Evolutionary conservation across 257 asterid species (phyloP).

Genomic region (Salvia miltiorrhiza): DNA sequence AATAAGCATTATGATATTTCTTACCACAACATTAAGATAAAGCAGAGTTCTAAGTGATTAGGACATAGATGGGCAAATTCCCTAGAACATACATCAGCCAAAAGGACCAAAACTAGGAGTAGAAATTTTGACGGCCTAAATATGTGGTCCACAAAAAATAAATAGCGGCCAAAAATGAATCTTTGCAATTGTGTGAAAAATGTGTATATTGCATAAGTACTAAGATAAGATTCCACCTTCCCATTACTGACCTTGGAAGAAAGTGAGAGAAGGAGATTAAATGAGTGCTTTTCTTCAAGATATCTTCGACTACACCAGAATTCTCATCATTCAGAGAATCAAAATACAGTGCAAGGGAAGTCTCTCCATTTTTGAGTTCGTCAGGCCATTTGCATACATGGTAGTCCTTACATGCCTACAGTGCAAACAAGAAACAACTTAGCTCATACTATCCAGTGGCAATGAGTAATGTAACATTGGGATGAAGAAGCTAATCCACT

Average conservation of each 20-base stretch:
- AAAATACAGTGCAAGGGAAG: conserved; percentile 70
- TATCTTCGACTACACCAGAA: conserved; percentile 42
- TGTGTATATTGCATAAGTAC: background rate
- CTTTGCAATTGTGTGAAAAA: background rate
- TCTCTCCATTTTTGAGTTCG: conserved; percentile 46
- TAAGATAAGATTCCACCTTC: conserved; percentile 8
- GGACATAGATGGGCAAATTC: background rate
- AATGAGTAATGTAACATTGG: background rate
- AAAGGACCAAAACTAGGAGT: background rate
- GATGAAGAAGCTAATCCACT: conserved; percentile 3
- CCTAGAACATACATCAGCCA: background rate
- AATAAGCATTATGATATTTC: background rate
- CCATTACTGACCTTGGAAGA: conserved; percentile 65
- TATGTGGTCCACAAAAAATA: background rate
- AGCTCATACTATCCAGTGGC: background rate
- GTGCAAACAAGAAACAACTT: conserved; percentile 9
- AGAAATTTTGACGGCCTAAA: background rate
- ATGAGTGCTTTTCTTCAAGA: conserved; percentile 52
- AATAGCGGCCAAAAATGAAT: background rate
- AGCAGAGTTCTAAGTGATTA: background rate
- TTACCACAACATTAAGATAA: background rate
- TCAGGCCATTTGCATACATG: conserved; percentile 87
- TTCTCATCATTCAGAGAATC: conserved; percentile 71
- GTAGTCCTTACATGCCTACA: conserved; percentile 88
- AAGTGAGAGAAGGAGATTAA: conserved; percentile 81